Evolutionary conservation across 2,329 filamentous ascomycete species (phyloP), one percentile per base, ranked within the genome.

Genomic region (Nectriaceae sp.): DNA sequence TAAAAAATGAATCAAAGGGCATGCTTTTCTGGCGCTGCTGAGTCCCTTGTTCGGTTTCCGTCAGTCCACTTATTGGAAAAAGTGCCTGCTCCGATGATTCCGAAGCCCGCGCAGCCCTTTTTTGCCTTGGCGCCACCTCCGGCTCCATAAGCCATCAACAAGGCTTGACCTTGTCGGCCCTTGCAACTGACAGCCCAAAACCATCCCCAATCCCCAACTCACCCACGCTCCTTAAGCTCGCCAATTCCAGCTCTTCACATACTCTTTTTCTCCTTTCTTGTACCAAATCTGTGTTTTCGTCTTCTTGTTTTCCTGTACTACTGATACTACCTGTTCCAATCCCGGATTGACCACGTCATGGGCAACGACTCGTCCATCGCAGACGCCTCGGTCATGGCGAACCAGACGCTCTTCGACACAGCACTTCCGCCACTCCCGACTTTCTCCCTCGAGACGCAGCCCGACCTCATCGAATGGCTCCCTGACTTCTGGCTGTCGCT

Each of bases 401-500:
- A 83, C 66, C 67, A 75, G 47, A 79, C 79, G 16, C 67, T 81
- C 57, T 77, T 77, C 71, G 83, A 85, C 63, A 64, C 67, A 46
- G 58, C 65, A 40, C 81, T 97, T 44, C 92, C 93, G 59, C 89
- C 92, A 44, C 84, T 97, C 38, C 93, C 94, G 41, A 72, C 80
- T n/a, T 97, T 95, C 75, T 84, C 83, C 20, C 75, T 94, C 47
- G 76, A 76, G 55, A 84, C 85, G 8, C 83, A 87, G 39, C 79
- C 84, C 53, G 83, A 90, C 47, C 76, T 97, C 46, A 69, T 97
- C 50, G 75, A 89, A 36, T 88, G 86, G 70, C 79, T 96, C 16
- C 84, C 91, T 50, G 94, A 99, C 73, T 87, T 88, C 64, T 84
- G 88, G 70, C 75, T 96, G 21, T 83, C 88, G 39, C 77, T 95